Evolutionary conservation across 2,329 filamentous ascomycete genomes (phyloP).

Genomic region (Diaporthe ilicicola): DNA sequence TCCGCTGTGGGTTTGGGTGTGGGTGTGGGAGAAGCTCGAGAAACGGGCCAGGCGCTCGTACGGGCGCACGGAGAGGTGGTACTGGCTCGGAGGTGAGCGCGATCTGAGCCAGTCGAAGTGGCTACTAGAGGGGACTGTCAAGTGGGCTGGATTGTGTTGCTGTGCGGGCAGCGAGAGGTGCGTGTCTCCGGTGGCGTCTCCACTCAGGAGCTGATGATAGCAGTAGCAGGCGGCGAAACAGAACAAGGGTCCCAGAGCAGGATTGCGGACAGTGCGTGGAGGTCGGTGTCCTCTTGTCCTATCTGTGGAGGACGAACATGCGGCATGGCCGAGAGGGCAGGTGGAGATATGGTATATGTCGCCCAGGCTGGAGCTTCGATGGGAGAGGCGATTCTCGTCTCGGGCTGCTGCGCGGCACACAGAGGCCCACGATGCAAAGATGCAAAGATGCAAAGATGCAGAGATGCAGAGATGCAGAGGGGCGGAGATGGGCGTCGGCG

Average conservation of each 20-base stretch:
- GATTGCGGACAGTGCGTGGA: neutral
- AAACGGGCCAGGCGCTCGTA: neutral
- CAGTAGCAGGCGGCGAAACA: neutral
- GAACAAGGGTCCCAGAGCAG: conserved; percentile 18
- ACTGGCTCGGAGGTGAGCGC: neutral
- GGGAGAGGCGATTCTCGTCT: too few relatives aligned
- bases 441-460: neutral
- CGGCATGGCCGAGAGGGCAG: conserved; percentile 20
- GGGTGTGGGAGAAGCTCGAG: neutral
- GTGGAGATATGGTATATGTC: neutral
- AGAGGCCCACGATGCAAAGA: neutral
- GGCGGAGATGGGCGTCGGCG: neutral
- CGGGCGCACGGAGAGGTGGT: neutral
- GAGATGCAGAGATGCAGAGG: neutral
- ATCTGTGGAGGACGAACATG: conserved; percentile 10
- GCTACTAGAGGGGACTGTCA: neutral
- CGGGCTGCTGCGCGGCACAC: too few relatives aligned
- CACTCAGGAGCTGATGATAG: conserved; percentile 10
- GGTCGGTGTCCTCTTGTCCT: conserved; percentile 10
- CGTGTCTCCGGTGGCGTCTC: neutral
- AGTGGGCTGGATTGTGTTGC: neutral
- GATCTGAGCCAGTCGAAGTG: conserved; percentile 32
- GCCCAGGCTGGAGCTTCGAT: neutral
- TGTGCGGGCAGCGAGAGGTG: neutral
- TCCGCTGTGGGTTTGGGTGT: neutral